A percentile compares a stretch with the other conserved stretches of the same genome.
Evolutionary conservation across 2,329 filamentous ascomycete genomes (phyloP).

Genomic region (Fusarium sp.): DNA sequence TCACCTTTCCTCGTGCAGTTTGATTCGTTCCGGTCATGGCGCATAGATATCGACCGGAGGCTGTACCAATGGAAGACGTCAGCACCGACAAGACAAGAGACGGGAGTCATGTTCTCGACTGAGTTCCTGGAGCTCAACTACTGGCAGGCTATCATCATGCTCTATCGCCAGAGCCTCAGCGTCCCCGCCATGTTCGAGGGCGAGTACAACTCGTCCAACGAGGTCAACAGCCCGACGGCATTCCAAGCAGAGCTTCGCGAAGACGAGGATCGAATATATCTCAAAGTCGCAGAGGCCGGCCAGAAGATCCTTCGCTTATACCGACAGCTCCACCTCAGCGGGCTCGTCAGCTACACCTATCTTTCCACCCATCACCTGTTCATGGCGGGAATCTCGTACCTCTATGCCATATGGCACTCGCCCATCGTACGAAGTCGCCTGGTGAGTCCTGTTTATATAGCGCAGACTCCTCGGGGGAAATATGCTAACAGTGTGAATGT

Average conservation of each 20-base stretch:
- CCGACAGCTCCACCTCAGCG: slow-evolving; percentile 84
- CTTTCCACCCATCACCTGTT: slow-evolving; percentile 95
- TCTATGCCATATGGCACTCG: slow-evolving; percentile 98
- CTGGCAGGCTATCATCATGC: slow-evolving; percentile 96
- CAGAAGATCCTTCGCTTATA: slow-evolving; percentile 93
- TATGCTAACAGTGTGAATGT: slow-evolving; percentile 12
- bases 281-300: slow-evolving; percentile 94
- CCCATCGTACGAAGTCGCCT: slow-evolving; percentile 84
- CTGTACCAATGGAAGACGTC: slow-evolving; percentile 87
- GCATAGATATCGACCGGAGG: slow-evolving; percentile 83
- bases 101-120: slow-evolving; percentile 86
- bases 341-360: slow-evolving; percentile 95
- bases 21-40: slow-evolving; percentile 87
- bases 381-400: slow-evolving; percentile 95
- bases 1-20: slow-evolving; percentile 88
- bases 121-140: slow-evolving; percentile 96
- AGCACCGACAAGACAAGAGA: slow-evolving; percentile 79
- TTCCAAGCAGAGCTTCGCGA: slow-evolving; percentile 73
- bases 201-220: slow-evolving; percentile 74
- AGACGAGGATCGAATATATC: slow-evolving; percentile 90
- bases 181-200: slow-evolving; percentile 85
- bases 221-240: slow-evolving; percentile 69
- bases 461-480: neutral
- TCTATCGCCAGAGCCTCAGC: slow-evolving; percentile 89
- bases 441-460: slow-evolving; percentile 61